These are phyloP conservation scores for Monosporascus cannonballus DNA, from an alignment of 2,329 filamentous ascomycete genomes.

Conservation along the genomic window DNA sequence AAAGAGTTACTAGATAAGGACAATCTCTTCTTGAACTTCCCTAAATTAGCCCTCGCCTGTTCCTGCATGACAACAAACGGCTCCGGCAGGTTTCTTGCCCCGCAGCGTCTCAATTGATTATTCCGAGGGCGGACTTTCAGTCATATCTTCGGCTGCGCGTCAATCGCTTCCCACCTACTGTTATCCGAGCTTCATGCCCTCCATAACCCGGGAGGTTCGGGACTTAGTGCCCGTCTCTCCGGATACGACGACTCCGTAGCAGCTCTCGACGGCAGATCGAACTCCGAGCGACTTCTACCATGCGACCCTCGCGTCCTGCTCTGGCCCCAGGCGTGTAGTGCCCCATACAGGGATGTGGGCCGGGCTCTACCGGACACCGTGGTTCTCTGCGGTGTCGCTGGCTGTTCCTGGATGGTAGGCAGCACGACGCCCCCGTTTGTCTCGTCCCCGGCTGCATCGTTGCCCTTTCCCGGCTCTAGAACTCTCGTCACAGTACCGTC, in stretches of 20 bases:
- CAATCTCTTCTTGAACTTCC: too few relatives aligned
- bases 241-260: not conserved
- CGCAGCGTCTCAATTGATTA: too few relatives aligned
- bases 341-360: constrained; percentile 14
- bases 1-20: too few relatives aligned
- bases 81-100: too few relatives aligned
- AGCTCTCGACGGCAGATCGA: not conserved
- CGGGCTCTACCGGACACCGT: constrained; percentile 2
- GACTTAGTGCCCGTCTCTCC: not conserved
- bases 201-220: not conserved
- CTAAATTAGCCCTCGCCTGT: too few relatives aligned
- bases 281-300: not conserved
- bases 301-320: constrained; percentile 4
- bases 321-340: constrained; percentile 8
- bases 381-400: not conserved
- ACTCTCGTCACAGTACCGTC: not conserved
- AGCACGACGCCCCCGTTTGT: not conserved
- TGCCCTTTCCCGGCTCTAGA: not conserved
- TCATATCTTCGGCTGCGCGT: too few relatives aligned
- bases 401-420: not conserved
- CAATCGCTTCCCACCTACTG: too few relatives aligned
- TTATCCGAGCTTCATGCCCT: too few relatives aligned
- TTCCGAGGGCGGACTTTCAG: too few relatives aligned
- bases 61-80: too few relatives aligned
- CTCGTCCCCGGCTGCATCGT: not conserved